Base-by-base conservation (phyloP, 306 rosid species). In the Gynostemma pentaphyllum region DNA sequence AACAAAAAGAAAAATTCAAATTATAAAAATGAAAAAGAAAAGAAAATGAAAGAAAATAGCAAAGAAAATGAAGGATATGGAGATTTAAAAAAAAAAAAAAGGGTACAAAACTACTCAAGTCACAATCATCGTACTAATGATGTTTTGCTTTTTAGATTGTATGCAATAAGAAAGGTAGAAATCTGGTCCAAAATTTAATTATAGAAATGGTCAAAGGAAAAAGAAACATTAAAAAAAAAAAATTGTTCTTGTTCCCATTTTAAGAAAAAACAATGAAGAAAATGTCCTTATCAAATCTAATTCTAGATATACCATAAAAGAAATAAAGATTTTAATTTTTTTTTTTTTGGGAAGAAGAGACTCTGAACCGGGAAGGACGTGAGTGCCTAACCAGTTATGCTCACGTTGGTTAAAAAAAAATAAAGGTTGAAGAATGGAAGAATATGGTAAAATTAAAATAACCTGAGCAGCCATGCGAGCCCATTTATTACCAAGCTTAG, bases 381-480 rank as follows among this genome's bases (percentile, higher is more conserved):
- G 7, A n/a, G 5, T n/a, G 0, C 1, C 23, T 28, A 8, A 1
- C 3, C 16, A 19, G 36, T 15, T 15, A 23, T n/a, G 30, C 3
- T n/a, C n/a, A n/a, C n/a, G n/a, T n/a, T n/a, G n/a, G n/a, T n/a
- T n/a, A n/a, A n/a, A n/a, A 2, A 9, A 4, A 18, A 24, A 39
- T 45, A 55, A 12, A n/a, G 14, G 59, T 26, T 8, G 19, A 18
- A 11, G 22, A 4, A 23, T 0, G 8, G 54, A 7, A 36, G 65
- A 22, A 7, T 23, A 41, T 6, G 39, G 39, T 6, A 34, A 34
- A 4, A 9, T 6, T 22, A n/a, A 39, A 37, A 36, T 7, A 36
- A 85, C 97, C 86, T 78, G 84, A 10, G 96, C 62, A 9, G 97
- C 97, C 89, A 87, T 91, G 64, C 84, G 77, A 59, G 97, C 85